phyloP scores from a whole-genome alignment of 495 filamentous ascomycete species.

The Neurospora sp. region DNA sequence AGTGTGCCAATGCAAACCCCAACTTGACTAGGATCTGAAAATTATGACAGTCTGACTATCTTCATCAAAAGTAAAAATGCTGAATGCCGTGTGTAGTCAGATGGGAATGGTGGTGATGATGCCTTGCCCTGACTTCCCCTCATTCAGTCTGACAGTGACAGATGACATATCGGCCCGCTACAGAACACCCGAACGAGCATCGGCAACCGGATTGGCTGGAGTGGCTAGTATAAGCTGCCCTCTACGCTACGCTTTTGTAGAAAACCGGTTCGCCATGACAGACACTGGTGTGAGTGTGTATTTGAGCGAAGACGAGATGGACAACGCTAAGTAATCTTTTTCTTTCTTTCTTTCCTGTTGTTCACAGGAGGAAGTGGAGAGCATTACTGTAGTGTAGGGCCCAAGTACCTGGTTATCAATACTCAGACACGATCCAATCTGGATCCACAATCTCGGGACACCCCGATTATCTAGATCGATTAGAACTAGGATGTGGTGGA shows the following conservation, averaged over 20 bases:
- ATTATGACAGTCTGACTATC: background rate
- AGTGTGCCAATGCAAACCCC: constrained; percentile 13
- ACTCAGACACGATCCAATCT: constrained; percentile 13
- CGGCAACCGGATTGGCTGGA: background rate
- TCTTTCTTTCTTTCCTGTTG: background rate
- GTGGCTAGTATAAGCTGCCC: background rate
- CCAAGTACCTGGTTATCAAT: constrained; percentile 13
- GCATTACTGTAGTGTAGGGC: constrained; percentile 6
- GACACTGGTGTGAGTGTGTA: background rate
- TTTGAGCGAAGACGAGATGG: background rate
- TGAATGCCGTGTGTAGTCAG: background rate
- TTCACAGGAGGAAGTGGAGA: background rate
- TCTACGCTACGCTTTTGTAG: background rate
- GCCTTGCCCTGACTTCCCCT: background rate
- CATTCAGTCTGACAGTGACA: background rate
- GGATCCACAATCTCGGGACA: constrained; percentile 5
- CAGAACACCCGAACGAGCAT: background rate
- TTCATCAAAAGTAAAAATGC: background rate
- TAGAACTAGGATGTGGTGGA: background rate
- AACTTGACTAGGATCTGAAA: background rate
- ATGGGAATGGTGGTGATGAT: background rate
- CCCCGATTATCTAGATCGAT: constrained; percentile 10
- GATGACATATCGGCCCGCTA: background rate
- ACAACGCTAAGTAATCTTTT: background rate
- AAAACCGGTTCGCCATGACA: background rate